These are phyloP conservation scores for Stylonectria norvegica DNA, from an alignment of 2,329 filamentous ascomycete genomes.

Conservation along the genomic window DNA sequence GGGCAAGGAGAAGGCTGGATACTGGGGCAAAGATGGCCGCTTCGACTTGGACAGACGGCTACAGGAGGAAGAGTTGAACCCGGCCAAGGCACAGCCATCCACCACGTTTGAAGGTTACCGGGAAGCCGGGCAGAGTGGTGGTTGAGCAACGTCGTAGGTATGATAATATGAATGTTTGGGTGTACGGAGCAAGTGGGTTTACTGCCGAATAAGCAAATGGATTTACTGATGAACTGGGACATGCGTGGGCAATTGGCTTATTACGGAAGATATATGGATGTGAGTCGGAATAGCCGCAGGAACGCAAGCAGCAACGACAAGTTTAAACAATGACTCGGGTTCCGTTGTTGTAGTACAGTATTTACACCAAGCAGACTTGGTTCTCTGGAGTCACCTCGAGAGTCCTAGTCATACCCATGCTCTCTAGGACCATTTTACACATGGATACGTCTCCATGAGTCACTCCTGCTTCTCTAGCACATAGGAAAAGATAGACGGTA, in stretches of 20 bases:
- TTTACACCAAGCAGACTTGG: constrained; percentile 37
- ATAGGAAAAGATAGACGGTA: constrained; percentile 35
- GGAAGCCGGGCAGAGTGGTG: constrained; percentile 47
- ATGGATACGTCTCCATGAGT: constrained; percentile 31
- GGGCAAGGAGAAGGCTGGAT: constrained; percentile 56
- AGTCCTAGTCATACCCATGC: constrained; percentile 28
- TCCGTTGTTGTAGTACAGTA: constrained; percentile 43
- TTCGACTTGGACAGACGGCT: constrained; percentile 67
- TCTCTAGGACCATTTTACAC: constrained; percentile 35
- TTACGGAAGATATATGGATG: no score
- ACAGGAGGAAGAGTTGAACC: constrained; percentile 55
- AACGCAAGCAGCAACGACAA: constrained; percentile 20
- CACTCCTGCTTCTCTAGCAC: constrained; percentile 34
- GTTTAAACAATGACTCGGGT: constrained; percentile 32
- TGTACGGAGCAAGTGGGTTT: constrained; percentile 15
- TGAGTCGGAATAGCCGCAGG: no score
- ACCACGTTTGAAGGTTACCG: constrained; percentile 40
- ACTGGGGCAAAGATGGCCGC: constrained; percentile 67
- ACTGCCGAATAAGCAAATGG: no score
- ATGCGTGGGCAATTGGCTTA: no score
- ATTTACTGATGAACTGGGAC: constrained; percentile 11
- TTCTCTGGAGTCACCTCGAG: constrained; percentile 32
- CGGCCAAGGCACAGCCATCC: constrained; percentile 14
- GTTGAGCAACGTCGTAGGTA: constrained; percentile 27
- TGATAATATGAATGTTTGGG: constrained; percentile 2